Base-by-base conservation (phyloP, 371 early-diverging fungal genomes). In the Actinomortierella wolfii region DNA sequence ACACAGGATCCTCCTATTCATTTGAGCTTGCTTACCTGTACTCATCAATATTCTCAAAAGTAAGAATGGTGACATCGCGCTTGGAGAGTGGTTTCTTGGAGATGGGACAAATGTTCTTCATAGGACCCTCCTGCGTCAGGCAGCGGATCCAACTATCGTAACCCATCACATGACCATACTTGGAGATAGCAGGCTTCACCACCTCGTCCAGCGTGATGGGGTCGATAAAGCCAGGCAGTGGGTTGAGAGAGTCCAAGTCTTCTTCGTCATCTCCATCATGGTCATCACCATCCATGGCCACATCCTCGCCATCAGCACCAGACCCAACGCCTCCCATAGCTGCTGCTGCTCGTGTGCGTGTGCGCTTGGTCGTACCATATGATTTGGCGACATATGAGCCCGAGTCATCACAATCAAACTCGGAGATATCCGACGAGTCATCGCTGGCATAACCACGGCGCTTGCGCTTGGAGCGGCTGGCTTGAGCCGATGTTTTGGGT, bases 101-200 rank as follows among this genome's bases (percentile, higher is more conserved):
- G 61, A 97, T 78, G 25, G 97, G 97, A 49, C 97, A 97, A 43
- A 91, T 89, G 71, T 95, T 95, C 68, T 88, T 85, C 60, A 75
- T 63, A 45, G 87, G 85, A 24, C 90, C 88, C 54, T 90, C 91
- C 50, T 85, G 86, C 51, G 86, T 87, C 47, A 97, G 80, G 64
- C 97, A 97, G 28, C 94, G 88, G 34, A 94, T 89, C 97, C 97
- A 97, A 68, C 87, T 94, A 57, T 94, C 93, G 59, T 94, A 92
- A 74, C 92, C 91, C 93, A 95, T 95, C 43, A 97, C 96, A 80
- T 96, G 97, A 20, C 97, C 97, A 68, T 92, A 95, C 55, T 93
- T 95, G 21, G 96, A 95, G 51, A 97, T 95, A 4, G 97, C 96
- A 6, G 97, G 97, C 59, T 92, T 93, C 17, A 89, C 83, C 23